A percentile compares a stretch with the other conserved stretches of the same genome.
phyloP scores from a whole-genome alignment of 2,329 filamentous ascomycete species.

The Fusarium sp. region DNA sequence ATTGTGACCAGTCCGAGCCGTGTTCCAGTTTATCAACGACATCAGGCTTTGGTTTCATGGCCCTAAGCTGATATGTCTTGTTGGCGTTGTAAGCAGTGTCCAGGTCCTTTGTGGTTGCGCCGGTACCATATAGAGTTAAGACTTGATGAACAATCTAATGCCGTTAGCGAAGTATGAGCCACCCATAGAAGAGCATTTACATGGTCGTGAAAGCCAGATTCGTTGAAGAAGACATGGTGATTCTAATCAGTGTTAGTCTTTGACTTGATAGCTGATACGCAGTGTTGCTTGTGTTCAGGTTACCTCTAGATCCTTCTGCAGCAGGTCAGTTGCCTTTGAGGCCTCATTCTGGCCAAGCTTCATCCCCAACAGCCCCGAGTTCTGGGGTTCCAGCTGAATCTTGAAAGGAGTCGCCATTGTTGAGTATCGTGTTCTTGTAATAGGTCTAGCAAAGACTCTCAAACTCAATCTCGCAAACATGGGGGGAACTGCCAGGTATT shows the following conservation, averaged over 20 bases:
- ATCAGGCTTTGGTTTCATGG: slow-evolving; percentile 54
- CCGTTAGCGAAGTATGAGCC: not conserved
- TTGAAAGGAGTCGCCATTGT: slow-evolving; percentile 57
- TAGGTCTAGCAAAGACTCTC: slow-evolving; percentile 23
- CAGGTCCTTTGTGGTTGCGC: slow-evolving; percentile 67
- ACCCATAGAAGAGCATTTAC: slow-evolving; percentile 48
- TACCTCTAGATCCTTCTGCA: slow-evolving; percentile 78
- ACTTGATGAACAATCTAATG: slow-evolving; percentile 73
- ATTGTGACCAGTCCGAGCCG: slow-evolving; percentile 62
- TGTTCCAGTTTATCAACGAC: slow-evolving; percentile 62
- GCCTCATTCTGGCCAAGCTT: slow-evolving; percentile 66
- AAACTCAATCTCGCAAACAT: slow-evolving; percentile 23
- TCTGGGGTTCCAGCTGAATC: slow-evolving; percentile 56
- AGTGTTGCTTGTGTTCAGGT: not conserved
- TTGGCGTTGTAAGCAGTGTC: slow-evolving; percentile 72
- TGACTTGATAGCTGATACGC: not conserved
- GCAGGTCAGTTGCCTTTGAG: slow-evolving; percentile 67
- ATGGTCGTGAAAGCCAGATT: slow-evolving; percentile 81
- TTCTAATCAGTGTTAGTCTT: slow-evolving; percentile 26
- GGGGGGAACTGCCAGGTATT: not conserved
- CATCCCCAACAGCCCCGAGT: slow-evolving; percentile 59
- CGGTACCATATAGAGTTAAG: slow-evolving; percentile 78
- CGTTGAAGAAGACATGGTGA: slow-evolving; percentile 85
- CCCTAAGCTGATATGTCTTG: slow-evolving; percentile 69
- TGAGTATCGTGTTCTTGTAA: not conserved